Base-by-base conservation (phyloP, 2,329 filamentous ascomycete species). In the Cladophialophora bantiana region DNA sequence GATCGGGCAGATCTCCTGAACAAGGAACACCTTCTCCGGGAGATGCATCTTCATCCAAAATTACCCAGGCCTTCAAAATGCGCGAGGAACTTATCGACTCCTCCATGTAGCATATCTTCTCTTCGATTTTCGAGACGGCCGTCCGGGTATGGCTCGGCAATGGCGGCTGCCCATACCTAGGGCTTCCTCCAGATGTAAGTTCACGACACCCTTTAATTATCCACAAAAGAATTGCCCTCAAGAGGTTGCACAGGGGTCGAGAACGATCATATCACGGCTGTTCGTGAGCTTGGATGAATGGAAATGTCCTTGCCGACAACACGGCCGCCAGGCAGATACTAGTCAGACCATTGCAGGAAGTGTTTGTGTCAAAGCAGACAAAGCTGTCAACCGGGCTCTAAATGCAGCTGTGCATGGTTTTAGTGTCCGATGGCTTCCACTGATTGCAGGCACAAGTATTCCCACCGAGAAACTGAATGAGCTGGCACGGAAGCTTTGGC, bases 31-130 rank as follows among this genome's bases (percentile, higher is more conserved):
- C 31, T 12, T 55, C 31, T 10, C 10, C 45, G 9, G 3, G 15
- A 4, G 9, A 9, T 12, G 4, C 52, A 7, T 18, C 52, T 9
- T 34, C 52, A 4, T 34, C 31, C 4, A n/a, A 13, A 15, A 26
- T 55, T 13, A 13, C 52, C 31, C 31, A 26, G 10, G 31, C 52
- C 31, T 20, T 34, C 15, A 34, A 55, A 5, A 12, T 55, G 3
- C 52, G 52, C 9, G 52, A 55, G 34, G 52, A 55, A 4, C 2
- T 35, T 12, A 35, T 55, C 52, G 52, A 55, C 4, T 35, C 31
- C 13, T 55, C 52, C 10, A 55, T 55, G 52, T 55, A 26, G 52
- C 52, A 55, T 20, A 55, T 55, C 34, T 55, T 55, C 52, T 55
- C 52, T 4, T 55, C 52, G 13, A 35, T 55, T 12, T 55, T 55